phyloP scores from a whole-genome alignment of 2,329 filamentous ascomycete genomes.

The Colletotrichum musicola region DNA sequence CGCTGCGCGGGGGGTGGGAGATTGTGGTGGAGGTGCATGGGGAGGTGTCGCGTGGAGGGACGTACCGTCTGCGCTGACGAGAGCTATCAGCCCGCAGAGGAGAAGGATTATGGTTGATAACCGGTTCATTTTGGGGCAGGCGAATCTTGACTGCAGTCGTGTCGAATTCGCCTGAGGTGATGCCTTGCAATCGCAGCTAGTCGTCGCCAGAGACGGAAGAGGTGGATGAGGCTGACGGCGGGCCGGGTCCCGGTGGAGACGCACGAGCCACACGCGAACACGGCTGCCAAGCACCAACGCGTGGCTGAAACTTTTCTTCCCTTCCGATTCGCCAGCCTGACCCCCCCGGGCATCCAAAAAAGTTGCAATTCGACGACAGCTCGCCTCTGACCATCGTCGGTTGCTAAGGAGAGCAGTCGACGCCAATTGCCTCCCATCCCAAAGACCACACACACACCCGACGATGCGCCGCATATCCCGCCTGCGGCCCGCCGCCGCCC shows the following conservation, averaged over 20 bases:
- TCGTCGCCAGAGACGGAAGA: too few species aligned
- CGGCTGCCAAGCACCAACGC: not conserved
- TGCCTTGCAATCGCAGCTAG: too few species aligned
- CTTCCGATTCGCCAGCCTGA: conserved; percentile 30
- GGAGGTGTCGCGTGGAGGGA: conserved; percentile 15
- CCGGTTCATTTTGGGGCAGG: conserved; percentile 43
- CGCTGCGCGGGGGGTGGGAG: conserved; percentile 12
- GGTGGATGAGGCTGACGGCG: conserved; percentile 3
- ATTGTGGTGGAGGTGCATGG: not conserved
- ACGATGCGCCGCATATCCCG: conserved; percentile 59
- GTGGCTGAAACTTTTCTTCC: conserved; percentile 30
- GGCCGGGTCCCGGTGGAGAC: not conserved
- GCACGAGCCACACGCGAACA: conserved; percentile 19
- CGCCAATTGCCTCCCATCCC: not conserved
- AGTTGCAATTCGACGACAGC: conserved; percentile 34
- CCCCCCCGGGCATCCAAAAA: conserved; percentile 36
- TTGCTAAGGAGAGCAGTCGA: not conserved
- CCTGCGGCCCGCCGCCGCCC: conserved; percentile 49
- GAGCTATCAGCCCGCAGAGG: conserved; percentile 50
- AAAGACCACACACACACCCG: not conserved
- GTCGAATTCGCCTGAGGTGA: not conserved
- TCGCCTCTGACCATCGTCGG: conserved; percentile 21
- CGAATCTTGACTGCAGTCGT: not conserved
- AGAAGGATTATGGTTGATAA: conserved; percentile 53
- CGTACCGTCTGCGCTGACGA: conserved; percentile 59